Percentiles rank a stretch among this genome's conserved stretches.
Evolutionary conservation across 169 alveolate genomes (phyloP).

Genomic region (Eimeria brunetti): DNA sequence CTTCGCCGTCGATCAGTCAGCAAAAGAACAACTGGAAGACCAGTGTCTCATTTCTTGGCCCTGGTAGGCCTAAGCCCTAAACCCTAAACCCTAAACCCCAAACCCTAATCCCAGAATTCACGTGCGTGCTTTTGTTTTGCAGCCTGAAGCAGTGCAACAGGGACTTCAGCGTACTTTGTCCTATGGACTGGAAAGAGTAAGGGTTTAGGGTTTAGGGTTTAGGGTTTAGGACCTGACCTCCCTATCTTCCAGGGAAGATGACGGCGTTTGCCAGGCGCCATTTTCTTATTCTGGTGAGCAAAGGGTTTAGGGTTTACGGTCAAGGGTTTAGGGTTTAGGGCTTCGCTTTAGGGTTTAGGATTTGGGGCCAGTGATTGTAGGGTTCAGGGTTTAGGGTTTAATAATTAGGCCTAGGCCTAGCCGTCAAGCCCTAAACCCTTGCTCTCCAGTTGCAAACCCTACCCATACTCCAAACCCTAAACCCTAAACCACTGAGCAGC

Average conservation of each 20-base stretch:
- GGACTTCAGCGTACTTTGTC: constrained; percentile 17
- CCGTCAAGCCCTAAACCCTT: constrained; percentile 93
- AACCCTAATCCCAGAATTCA: neutral
- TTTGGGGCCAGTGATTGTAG: neutral
- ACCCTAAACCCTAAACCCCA: constrained; percentile 35
- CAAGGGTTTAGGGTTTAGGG: no score
- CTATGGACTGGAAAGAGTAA: neutral
- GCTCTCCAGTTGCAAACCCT: constrained; percentile 92
- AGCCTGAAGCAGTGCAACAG: constrained; percentile 38
- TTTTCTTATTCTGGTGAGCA: neutral
- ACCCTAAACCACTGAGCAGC: neutral
- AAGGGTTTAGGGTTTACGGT: no score
- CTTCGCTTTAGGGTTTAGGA: constrained; percentile 4
- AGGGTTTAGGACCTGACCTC: neutral
- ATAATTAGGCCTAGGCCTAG: constrained; percentile 88
- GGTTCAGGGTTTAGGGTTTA: constrained; percentile 1
- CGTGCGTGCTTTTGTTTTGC: neutral
- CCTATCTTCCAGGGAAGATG: neutral
- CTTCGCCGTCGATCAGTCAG: constrained; percentile 4
- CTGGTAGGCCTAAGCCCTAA: constrained; percentile 19
- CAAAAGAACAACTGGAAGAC: neutral
- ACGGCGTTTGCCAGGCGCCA: neutral
- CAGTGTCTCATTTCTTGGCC: constrained; percentile 47
- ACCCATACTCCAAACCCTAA: neutral
- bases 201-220: constrained; percentile 24